Evolutionary conservation across 257 asterid genomes (phyloP), one percentile per base, ranked within the genome.

Genomic region (Capsicum baccatum): DNA sequence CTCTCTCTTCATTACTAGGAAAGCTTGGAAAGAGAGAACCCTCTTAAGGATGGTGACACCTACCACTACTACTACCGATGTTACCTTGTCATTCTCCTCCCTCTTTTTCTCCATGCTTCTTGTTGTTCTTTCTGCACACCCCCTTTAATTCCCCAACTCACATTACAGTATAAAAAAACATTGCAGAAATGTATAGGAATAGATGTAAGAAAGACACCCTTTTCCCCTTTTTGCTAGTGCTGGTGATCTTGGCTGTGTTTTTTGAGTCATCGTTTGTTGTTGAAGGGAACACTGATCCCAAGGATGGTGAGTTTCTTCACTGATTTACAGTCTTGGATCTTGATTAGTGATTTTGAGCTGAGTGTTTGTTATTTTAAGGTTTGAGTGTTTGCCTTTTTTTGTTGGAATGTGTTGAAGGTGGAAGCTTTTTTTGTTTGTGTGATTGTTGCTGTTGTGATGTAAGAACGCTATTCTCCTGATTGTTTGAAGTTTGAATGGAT

Each of bases 11-110:
- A 87, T 86, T 57, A 64, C 87, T 80, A 71, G 80, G 80, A 42
- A 87, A 91, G 94, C 92, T 93, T 89, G 93, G 94, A 94, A 90
- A 94, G 92, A 87, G 87, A 85, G 67, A 90, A 85, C 86, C 89
- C 91, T 88, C 88, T 90, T 84, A 68, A 83, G 90, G 87, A 94
- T 91, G 97, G 92, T 73, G 92, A 90, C 86, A 78, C 91, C 91
- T 63, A 54, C 85, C 48, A 50, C 73, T 78, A 80, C 79, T 89
- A 80, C 79, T 89, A 90, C 80, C 89, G 73, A 74, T 83, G 73
- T 84, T 79, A 85, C 55, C 79, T 69, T 69, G 79, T 69, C 79
- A 69, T 62, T 70, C 48, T 16, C 68, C 67, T 83, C 60, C 37
- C 73, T 37, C 6, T 60, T n/a, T 84, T 17, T 19, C 64, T 5